Base-by-base conservation (phyloP, 2,329 filamentous ascomycete species). In the Cladosporium sp. region DNA sequence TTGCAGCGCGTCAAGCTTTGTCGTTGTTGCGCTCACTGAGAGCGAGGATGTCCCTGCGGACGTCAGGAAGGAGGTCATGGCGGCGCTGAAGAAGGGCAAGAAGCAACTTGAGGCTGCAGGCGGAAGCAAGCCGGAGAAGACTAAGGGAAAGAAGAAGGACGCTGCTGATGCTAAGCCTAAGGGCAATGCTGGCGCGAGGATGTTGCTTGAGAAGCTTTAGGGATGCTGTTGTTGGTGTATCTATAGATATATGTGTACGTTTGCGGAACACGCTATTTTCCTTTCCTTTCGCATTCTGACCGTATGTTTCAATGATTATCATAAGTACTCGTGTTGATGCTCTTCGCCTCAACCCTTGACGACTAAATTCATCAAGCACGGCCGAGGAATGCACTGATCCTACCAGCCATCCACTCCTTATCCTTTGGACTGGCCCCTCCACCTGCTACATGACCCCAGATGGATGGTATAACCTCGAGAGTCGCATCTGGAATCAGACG, bases 1-100 rank as follows among this genome's bases (percentile, higher is more conserved):
- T 0, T 93, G 89, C 0, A 91, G 93, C 0, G 86, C 90, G 1
- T 93, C 92, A 71, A 92, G 91, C 1, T 98, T 97, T 72, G 92
- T 96, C 12, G 85, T 97, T 4, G 86, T 98, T 30, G 90, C 88
- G 18, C 81, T 98, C 70, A 79, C 93, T 5, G 94, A 98, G 80
- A 86, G 90, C 0, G 83, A 86, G 26, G 77, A 78, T 38, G 71
- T 77, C 7, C 87, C 88, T 66, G 95, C 95, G 73, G 83, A 82
- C 30, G 84, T 88, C 72, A 87, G 85, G 72, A 83, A 85, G 18
- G 88, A 91, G 72, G 81, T 96, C 62, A 82, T 88, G 74, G 87
- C 88, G 77, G 86, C 83, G 15, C 80, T 97, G 71, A 90, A 88
- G 81, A 90, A 90, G 80, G 87, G 89, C 71, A 91, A 88, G 82